These are phyloP conservation scores for Aspergillus niger DNA, from an alignment of 2,329 filamentous ascomycete species.

Conservation along the genomic window DNA sequence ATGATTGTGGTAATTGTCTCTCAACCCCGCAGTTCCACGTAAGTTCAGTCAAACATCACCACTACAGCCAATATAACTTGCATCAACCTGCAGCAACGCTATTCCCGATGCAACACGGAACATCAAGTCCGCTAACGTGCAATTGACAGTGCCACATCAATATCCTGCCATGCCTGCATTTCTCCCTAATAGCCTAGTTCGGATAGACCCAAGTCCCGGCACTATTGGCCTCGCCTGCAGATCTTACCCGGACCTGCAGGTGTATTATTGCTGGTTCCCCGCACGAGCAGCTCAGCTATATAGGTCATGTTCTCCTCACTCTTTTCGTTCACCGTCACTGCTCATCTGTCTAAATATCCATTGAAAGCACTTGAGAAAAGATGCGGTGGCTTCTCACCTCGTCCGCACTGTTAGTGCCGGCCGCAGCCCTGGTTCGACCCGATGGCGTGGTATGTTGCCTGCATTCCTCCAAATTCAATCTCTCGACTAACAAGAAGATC, in stretches of 20 bases:
- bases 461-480: not conserved
- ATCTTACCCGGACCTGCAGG: not conserved
- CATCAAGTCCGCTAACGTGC: too few species aligned
- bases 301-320: not conserved
- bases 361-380: not conserved
- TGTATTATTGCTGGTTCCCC: not conserved
- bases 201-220: not conserved
- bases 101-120: too few species aligned
- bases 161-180: too few species aligned
- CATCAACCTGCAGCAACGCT: too few species aligned
- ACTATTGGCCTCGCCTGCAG: not conserved
- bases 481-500: not conserved
- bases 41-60: too few species aligned
- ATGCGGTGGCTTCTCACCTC: not conserved
- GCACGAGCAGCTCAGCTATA: not conserved
- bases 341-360: rapidly evolving
- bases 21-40: too few species aligned
- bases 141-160: too few species aligned
- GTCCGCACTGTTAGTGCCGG: constrained; percentile 16
- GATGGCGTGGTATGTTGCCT: constrained; percentile 29
- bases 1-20: too few species aligned
- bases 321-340: not conserved
- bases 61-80: too few species aligned
- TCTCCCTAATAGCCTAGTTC: not conserved
- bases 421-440: constrained; percentile 28